These are phyloP conservation scores for Xylaria acuta DNA, from an alignment of 495 filamentous ascomycete species.

Conservation along the genomic window DNA sequence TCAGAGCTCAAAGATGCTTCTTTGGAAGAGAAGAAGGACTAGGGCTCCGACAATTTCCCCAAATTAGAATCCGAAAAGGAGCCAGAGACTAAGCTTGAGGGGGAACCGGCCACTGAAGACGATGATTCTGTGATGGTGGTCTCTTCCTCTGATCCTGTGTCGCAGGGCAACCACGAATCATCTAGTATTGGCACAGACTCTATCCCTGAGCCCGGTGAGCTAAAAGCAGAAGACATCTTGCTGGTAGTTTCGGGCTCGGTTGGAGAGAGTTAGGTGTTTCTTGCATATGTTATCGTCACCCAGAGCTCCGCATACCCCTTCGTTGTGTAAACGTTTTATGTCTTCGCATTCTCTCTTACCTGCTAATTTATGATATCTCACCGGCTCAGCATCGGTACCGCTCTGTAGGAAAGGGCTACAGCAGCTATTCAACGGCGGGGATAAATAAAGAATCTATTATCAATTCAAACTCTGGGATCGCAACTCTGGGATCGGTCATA, in stretches of 20 bases:
- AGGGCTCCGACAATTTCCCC: slow-evolving; percentile 40
- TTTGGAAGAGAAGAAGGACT: slow-evolving; percentile 70
- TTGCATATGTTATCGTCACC: slow-evolving; percentile 20
- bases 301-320: slow-evolving; percentile 7
- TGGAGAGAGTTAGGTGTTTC: slow-evolving; percentile 5
- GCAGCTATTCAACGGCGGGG: background rate
- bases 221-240: slow-evolving; percentile 4
- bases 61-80: background rate
- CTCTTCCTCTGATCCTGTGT: background rate
- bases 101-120: background rate
- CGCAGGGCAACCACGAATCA: background rate
- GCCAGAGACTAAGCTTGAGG: background rate
- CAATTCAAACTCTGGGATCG: background rate
- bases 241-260: background rate
- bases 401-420: background rate
- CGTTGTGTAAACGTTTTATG: slow-evolving; percentile 14
- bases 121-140: background rate
- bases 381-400: slow-evolving; percentile 6
- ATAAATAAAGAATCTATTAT: slow-evolving; percentile 19
- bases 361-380: slow-evolving; percentile 5
- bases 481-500: background rate
- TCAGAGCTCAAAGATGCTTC: slow-evolving; percentile 74
- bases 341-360: background rate
- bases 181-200: slow-evolving; percentile 3
- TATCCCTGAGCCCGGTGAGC: background rate